Evolutionary conservation across 768 basidiomycete genomes (phyloP).

Genomic region (Collybia mongolica): DNA sequence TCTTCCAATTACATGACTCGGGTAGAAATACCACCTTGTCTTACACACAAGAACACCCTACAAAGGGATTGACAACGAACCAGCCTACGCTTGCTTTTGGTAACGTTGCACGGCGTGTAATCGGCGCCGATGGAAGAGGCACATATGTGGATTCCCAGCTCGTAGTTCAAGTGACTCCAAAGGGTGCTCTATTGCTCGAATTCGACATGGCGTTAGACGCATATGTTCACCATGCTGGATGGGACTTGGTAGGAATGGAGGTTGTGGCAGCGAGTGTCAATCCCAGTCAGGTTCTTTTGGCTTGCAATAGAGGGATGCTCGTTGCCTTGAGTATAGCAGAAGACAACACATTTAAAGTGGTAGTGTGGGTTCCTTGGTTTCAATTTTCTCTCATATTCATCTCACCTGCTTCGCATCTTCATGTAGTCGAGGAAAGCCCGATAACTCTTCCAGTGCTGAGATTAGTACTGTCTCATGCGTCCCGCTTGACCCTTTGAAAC

Average conservation of each 20-base stretch:
- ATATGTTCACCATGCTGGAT: conserved; percentile 42
- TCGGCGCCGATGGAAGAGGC: conserved; percentile 22
- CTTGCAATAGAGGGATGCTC: conserved; percentile 51
- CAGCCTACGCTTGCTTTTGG: conserved; percentile 63
- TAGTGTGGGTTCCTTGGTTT: conserved; percentile 26
- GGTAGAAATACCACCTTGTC: conserved; percentile 42
- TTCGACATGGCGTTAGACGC: conserved; percentile 42
- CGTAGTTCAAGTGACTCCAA: conserved; percentile 72
- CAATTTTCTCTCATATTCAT: not conserved
- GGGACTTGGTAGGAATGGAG: conserved; percentile 33
- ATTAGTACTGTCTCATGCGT: conserved; percentile 71
- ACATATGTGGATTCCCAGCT: conserved; percentile 48
- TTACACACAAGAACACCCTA: conserved; percentile 28
- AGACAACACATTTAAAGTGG: conserved; percentile 29
- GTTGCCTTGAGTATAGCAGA: conserved; percentile 48
- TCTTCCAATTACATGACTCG: conserved; percentile 46
- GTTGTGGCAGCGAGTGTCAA: conserved; percentile 73
- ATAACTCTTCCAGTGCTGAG: conserved; percentile 31
- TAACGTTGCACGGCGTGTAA: conserved; percentile 45
- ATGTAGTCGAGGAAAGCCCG: conserved; percentile 13
- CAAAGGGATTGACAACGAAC: conserved; percentile 42
- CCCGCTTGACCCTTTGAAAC: conserved; percentile 47
- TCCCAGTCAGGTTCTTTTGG: conserved; percentile 65
- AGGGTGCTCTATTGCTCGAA: conserved; percentile 54
- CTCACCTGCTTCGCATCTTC: not conserved